Evolutionary conservation across 208 protist species (phyloP), one percentile per base, ranked within the genome.

Genomic region (Leptomonas seymouri): DNA sequence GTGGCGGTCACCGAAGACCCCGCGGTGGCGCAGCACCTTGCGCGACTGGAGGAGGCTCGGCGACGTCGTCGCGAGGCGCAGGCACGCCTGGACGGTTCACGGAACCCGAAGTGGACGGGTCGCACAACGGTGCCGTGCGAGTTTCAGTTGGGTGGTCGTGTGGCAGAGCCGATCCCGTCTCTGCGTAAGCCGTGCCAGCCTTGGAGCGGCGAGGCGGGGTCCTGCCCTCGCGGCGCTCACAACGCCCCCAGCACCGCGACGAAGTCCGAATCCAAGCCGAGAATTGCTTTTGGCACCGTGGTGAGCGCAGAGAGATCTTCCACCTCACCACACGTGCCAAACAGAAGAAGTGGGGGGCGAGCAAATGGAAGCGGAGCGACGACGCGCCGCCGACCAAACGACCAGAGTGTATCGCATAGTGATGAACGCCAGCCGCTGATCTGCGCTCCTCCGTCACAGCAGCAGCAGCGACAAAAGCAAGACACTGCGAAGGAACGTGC

Each of bases 161-260:
- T 62, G 1, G 73, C 74, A 3, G 76, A 81, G 61, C 57, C 69
- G 14, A 91, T 88, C 36, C 74, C 79, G 18, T 75, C 84, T 9
- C 71, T 93, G 67, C 80, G 87, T 2, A 80, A 82, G 60, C 87
- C 87, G 16, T 69, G 78, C 54, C 34, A 61, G 31, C 65, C 71
- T 9, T 42, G 15, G 8, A 15, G 39, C 12, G 34, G 51, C 21
- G 50, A 60, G 51, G 45, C 48, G 45, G 64, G 36, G 36, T 54
- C 60, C 41, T 67, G 71, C 41, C 54, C 54, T 7, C 51, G 39
- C 18, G 63, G 63, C 6, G 63, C 39, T 0, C 48, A 55, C 59
- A n/a, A n/a, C 59, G n/a, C 42, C 41, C 12, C 51, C n/a, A 39
- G 0, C 28, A 16, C 56, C 23, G 16, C 6, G 23, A 30, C 12